Evolutionary conservation across 805 yeast genomes (phyloP).

Genomic region (Schwanniomyces vanrijiae): DNA sequence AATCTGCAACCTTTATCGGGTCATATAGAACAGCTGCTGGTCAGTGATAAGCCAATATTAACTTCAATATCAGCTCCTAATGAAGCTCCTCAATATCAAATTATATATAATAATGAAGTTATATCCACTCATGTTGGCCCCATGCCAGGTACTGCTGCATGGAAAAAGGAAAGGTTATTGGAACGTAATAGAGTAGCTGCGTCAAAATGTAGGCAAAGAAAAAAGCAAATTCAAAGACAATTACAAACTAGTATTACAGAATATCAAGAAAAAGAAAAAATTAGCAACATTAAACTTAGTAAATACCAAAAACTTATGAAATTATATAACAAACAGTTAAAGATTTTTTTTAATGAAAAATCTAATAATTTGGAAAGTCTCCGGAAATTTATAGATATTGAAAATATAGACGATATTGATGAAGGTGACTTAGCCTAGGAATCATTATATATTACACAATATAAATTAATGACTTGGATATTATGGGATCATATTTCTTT

Average conservation of each 20-base stretch:
- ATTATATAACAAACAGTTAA: conserved; percentile 18
- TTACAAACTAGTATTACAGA: conserved; percentile 59
- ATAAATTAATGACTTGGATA: neutral
- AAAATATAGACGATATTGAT: conserved; percentile 2
- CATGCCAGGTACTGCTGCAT: conserved; percentile 63
- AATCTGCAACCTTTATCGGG: neutral
- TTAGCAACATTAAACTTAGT: conserved; percentile 15
- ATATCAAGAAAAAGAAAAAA: conserved; percentile 44
- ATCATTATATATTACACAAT: neutral
- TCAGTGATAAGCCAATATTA: neutral
- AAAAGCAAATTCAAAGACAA: conserved; percentile 67
- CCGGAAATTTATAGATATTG: conserved; percentile 3
- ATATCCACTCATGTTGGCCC: conserved; percentile 57
- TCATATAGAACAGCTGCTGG: neutral
- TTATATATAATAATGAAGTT: conserved; percentile 56
- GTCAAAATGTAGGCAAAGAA: conserved; percentile 64
- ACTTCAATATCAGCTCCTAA: conserved; percentile 33
- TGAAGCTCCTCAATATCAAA: conserved; percentile 50
- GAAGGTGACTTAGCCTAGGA: neutral
- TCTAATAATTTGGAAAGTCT: conserved; percentile 6
- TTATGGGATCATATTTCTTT: neutral
- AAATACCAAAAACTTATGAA: conserved; percentile 21
- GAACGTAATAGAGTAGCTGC: conserved; percentile 71
- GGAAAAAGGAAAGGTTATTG: conserved; percentile 63
- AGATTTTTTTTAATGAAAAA: conserved; percentile 12